Base-by-base conservation (phyloP, 345 rosid species). In the Euclidium syriacum region DNA sequence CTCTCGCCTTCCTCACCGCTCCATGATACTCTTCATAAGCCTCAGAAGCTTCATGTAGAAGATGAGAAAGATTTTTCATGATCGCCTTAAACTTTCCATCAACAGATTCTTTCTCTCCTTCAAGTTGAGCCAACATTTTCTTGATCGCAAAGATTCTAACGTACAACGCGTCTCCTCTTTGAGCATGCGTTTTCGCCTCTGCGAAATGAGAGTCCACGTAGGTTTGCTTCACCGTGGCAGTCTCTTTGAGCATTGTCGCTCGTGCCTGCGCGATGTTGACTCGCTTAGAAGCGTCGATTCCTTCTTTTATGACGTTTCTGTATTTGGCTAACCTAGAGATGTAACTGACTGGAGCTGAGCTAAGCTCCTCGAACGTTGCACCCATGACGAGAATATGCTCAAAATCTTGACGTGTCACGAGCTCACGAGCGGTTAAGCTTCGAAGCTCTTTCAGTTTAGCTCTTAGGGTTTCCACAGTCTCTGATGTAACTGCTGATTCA, bases 211-310 rank as follows among this genome's bases (percentile, higher is more conserved):
- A 6, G n/a, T 70, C 74, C 27, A 70, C 74, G 0, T 2, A 10
- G 22, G 19, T 23, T 49, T 70, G 74, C 41, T 70, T 70, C 68
- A 62, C 74, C 0, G 4, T 15, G 4, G 68, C 63, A 12, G 56
- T 29, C 48, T 70, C 57, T 54, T 62, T 62, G 2, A 44, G 56
- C 62, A 70, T 11, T 14, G 14, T 17, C 3, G 74, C 74, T 15
- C 42, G 26, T 36, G 18, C 41, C 26, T 70, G 53, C 0, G 63
- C 57, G 8, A 43, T 46, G 27, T 70, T 41, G 32, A 70, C 74
- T 36, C 74, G 1, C 42, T 70, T 52, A 44, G 74, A 70, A 34
- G 74, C 68, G 27, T 70, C 63, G 42, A 70, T 67, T 12, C 74
- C 74, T 53, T 62, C 74, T 34, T 36, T 52, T 2, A 70, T 70